Conservation (phyloP, 441 rosid species). For the Codiaeum variegatum region DNA sequence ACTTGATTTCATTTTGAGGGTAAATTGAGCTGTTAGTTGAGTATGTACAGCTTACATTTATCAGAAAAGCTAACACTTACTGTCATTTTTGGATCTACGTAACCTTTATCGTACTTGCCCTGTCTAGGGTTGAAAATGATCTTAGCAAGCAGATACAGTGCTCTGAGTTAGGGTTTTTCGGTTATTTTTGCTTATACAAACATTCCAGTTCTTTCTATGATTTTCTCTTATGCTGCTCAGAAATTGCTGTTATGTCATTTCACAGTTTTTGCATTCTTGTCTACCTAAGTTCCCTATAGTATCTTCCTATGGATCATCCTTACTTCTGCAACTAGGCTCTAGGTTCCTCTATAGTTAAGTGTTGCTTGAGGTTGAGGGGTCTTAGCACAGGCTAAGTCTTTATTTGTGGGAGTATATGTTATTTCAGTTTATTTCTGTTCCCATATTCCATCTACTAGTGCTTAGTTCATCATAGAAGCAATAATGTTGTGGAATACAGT, state of each 20-base stretch:
- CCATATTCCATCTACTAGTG: neutral
- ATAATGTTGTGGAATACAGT: neutral
- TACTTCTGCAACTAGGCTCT: neutral
- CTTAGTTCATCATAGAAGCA: neutral
- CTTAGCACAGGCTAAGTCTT: neutral
- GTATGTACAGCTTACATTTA: neutral
- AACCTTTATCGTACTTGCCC: neutral
- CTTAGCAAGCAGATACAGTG: neutral
- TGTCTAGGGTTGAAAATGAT: neutral
- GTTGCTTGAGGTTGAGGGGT: neutral
- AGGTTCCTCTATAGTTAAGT: neutral
- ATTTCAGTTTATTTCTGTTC: neutral
- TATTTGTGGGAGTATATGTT: neutral
- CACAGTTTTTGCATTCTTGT: neutral
- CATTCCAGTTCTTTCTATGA: neutral
- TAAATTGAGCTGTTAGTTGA: slow-evolving; percentile 18
- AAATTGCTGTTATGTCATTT: neutral
- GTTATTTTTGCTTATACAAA: neutral
- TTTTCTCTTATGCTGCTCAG: neutral
- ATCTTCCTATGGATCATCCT: neutral
- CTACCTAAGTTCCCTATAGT: neutral
- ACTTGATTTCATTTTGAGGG: slow-evolving; percentile 2
- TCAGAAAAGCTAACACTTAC: neutral
- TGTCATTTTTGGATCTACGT: slow-evolving; percentile 19
- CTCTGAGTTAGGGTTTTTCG: slow-evolving; percentile 16